Conservation (phyloP, 163 green algal species). For the Coccomyxa subellipsoidea region DNA sequence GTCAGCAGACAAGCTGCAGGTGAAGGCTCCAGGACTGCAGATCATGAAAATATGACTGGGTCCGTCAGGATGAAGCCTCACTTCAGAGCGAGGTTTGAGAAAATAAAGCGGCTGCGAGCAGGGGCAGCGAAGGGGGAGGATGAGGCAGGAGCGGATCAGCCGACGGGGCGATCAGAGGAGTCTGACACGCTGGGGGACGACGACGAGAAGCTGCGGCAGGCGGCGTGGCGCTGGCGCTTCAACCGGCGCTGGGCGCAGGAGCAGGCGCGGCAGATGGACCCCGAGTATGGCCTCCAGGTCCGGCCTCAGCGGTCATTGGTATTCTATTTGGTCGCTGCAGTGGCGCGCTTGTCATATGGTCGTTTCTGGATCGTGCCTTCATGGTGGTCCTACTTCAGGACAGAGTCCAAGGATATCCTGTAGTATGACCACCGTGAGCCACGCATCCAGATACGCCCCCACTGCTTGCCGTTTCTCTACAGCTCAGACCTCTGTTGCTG, state of each 20-base stretch:
- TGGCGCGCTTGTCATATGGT: neutral
- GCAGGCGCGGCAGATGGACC: conserved; percentile 49
- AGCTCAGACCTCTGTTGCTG: too few relatives aligned
- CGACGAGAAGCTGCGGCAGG: conserved; percentile 19
- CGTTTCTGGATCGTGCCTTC: neutral
- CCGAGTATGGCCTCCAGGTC: conserved; percentile 22
- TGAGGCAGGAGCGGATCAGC: neutral
- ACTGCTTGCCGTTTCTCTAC: too few relatives aligned
- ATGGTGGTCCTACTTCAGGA: too few relatives aligned
- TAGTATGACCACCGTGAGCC: too few relatives aligned
- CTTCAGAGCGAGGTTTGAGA: too few relatives aligned
- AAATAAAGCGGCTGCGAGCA: too few relatives aligned
- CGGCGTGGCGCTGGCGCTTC: conserved; percentile 40
- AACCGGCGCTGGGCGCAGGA: conserved; percentile 22
- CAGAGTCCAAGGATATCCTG: too few relatives aligned
- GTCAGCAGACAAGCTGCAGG: too few relatives aligned
- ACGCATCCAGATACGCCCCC: too few relatives aligned
- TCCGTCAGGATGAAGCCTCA: too few relatives aligned
- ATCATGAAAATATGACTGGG: too few relatives aligned
- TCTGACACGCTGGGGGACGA: conserved; percentile 1
- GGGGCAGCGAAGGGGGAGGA: neutral
- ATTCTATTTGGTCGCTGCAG: neutral
- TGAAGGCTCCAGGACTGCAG: too few relatives aligned
- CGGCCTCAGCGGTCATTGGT: neutral
- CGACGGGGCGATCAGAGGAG: neutral